A percentile compares a stretch with the other conserved stretches of the same genome.
These are phyloP conservation scores for Taiwanofungus camphoratus DNA, from an alignment of 1,284 basidiomycete species.

Conservation along the genomic window DNA sequence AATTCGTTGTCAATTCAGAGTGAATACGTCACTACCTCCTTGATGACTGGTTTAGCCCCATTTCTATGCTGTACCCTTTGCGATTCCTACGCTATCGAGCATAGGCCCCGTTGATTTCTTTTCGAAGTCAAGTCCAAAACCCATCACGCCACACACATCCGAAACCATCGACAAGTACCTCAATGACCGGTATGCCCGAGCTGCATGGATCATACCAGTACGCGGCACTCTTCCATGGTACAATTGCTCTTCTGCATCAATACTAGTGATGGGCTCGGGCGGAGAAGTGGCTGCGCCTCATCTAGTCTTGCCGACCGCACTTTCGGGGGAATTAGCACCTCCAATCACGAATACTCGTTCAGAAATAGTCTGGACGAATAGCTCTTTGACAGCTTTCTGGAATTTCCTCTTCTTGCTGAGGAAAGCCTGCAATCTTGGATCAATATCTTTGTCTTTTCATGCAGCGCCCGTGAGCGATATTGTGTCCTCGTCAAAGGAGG, in stretches of 20 bases:
- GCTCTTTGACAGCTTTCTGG: constrained; percentile 46
- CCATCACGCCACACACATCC: constrained; percentile 38
- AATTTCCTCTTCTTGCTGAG: constrained; percentile 40
- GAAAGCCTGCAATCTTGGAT: constrained; percentile 35
- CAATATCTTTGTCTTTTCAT: constrained; percentile 50
- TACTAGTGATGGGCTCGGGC: constrained; percentile 22
- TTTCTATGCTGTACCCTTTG: neutral
- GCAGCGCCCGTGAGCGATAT: constrained; percentile 21
- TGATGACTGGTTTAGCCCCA: neutral
- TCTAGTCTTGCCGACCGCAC: constrained; percentile 9
- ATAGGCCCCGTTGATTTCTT: constrained; percentile 1
- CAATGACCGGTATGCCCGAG: constrained; percentile 33
- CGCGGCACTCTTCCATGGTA: constrained; percentile 51
- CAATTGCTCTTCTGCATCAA: constrained; percentile 37
- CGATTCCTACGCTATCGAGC: neutral
- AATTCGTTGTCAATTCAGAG: neutral
- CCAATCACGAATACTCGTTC: neutral
- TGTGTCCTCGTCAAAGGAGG: constrained; percentile 15
- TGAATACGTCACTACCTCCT: neutral
- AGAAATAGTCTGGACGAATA: constrained; percentile 45
- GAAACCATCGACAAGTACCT: constrained; percentile 25
- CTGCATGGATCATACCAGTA: constrained; percentile 60
- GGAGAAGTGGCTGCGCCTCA: neutral
- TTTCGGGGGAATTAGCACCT: neutral
- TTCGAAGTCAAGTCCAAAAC: constrained; percentile 25